Base-by-base conservation (phyloP, 352 stramenopile genomes). In the Thraustochytrium striatum region DNA sequence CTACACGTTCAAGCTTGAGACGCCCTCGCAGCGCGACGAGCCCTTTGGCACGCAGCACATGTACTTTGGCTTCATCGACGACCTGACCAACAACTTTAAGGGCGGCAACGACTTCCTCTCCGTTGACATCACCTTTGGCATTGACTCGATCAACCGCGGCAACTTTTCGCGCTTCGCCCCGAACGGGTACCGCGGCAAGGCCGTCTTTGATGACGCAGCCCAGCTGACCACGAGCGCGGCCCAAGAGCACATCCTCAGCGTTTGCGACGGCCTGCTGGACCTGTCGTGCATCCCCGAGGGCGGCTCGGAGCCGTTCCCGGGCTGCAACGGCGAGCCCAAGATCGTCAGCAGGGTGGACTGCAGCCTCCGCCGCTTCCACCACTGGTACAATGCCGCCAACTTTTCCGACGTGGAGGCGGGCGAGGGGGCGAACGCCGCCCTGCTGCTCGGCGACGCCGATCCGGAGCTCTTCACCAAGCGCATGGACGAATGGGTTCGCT, bases 41-140 rank as follows among this genome's bases (percentile, higher is more conserved):
- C 58, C 33, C 13, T 83, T 84, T 11, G 32, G 36, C 43, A 16
- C 25, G 3, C 38, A 11, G 7, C 73, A 83, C 70, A 83, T 82
- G 57, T 33, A 16, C 9, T 21, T 28, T 21, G 35, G 52, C 30
- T 78, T 25, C 41, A 5, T 39, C 13, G 55, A 79, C 11, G 39
- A 52, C 33, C 30, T 50, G 21, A 33, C 57, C 5, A 38, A 81
- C 16, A 8, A 32, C 41, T 84, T 84, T 33, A 16, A 38, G 35
- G 58, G 35, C 13, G 79, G 47, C 3, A 69, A 11, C 13, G 57
- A 83, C 38, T 83, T 30, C 39, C 8, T 81, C 9, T 33, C 33
- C 28, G 59, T 84, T 19, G 44, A 53, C 21, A 57, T 83, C 38
- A 84, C 80, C 44, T 84, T 82, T 16, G 82, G 82, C n/a, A 84